These are phyloP conservation scores for Mortierella polycephala DNA, from an alignment of 371 early-diverging fungal species.

Conservation along the genomic window DNA sequence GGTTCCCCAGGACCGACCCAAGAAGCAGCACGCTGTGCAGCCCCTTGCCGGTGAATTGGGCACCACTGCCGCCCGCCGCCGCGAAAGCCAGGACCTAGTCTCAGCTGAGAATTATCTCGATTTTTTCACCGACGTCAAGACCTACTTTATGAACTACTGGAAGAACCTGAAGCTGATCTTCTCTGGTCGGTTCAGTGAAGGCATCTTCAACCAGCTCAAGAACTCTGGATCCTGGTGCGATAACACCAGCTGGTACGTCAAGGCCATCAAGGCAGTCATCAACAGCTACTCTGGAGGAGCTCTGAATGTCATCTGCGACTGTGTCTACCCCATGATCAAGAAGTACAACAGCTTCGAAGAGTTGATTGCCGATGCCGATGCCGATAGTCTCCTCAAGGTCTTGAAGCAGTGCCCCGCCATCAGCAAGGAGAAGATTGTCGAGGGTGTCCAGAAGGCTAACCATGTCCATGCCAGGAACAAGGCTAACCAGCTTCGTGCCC, in stretches of 20 bases:
- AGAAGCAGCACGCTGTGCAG: not conserved
- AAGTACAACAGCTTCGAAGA: constrained; percentile 9
- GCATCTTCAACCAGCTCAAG: constrained; percentile 33
- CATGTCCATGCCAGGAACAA: not conserved
- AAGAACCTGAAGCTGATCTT: constrained; percentile 15
- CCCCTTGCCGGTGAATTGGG: not conserved
- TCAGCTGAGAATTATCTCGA: not conserved
- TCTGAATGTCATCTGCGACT: constrained; percentile 19
- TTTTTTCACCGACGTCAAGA: constrained; percentile 10
- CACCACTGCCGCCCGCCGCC: not conserved
- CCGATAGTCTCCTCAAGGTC: constrained; percentile 1
- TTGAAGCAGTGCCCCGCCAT: constrained; percentile 7
- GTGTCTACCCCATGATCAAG: constrained; percentile 20
- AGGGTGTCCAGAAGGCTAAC: constrained; percentile 7
- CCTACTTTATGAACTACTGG: constrained; percentile 12
- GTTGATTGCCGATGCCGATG: not conserved
- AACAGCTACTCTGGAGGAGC: constrained; percentile 15
- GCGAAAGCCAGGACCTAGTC: not conserved
- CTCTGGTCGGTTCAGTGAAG: constrained; percentile 14
- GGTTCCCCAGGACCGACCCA: not conserved
- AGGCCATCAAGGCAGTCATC: constrained; percentile 15
- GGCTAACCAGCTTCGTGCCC: no score
- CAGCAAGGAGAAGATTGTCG: constrained; percentile 5
- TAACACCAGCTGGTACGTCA: constrained; percentile 17
- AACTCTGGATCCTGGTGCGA: constrained; percentile 34